These are phyloP conservation scores for Trichoderma koningiopsis DNA, from an alignment of 2,329 filamentous ascomycete genomes.

Conservation along the genomic window DNA sequence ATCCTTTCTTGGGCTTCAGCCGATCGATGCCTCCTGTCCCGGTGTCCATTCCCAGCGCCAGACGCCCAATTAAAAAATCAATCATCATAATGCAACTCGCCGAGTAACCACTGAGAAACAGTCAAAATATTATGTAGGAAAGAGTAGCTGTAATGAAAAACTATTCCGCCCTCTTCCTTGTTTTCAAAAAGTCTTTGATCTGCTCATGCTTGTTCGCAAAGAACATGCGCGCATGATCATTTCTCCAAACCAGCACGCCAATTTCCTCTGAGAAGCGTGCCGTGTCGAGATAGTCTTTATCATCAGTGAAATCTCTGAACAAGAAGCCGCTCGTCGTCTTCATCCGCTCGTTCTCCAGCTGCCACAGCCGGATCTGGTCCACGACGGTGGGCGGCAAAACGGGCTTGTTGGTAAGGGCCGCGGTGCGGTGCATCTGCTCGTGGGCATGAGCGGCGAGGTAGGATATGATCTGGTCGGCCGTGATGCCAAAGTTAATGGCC, in stretches of 20 bases:
- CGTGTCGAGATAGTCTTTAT: constrained; percentile 70
- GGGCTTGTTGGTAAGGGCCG: constrained; percentile 60
- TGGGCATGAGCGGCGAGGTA: constrained; percentile 93
- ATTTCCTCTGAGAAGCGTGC: constrained; percentile 83
- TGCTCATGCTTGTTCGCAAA: constrained; percentile 93
- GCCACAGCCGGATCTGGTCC: constrained; percentile 96
- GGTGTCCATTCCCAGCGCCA: background rate
- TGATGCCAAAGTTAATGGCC: constrained; percentile 89
- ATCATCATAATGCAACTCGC: background rate
- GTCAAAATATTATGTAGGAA: background rate
- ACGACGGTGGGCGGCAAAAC: constrained; percentile 93
- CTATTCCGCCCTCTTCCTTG: constrained; percentile 56
- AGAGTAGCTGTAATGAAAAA: background rate
- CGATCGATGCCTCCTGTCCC: background rate
- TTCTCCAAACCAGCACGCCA: constrained; percentile 87
- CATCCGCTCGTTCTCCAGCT: constrained; percentile 95
- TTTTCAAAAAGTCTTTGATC: constrained; percentile 77
- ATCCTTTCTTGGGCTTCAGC: background rate
- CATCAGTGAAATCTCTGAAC: constrained; percentile 81
- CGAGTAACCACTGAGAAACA: background rate
- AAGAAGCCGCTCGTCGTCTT: constrained; percentile 80
- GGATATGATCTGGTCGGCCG: constrained; percentile 89
- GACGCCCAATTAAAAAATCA: background rate
- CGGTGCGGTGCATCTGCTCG: constrained; percentile 81
- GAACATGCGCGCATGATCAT: constrained; percentile 77